Evolutionary conservation across 192 early-diverging fungal genomes (phyloP), one percentile per base, ranked within the genome.

Genomic region (Linnemannia hyalina): DNA sequence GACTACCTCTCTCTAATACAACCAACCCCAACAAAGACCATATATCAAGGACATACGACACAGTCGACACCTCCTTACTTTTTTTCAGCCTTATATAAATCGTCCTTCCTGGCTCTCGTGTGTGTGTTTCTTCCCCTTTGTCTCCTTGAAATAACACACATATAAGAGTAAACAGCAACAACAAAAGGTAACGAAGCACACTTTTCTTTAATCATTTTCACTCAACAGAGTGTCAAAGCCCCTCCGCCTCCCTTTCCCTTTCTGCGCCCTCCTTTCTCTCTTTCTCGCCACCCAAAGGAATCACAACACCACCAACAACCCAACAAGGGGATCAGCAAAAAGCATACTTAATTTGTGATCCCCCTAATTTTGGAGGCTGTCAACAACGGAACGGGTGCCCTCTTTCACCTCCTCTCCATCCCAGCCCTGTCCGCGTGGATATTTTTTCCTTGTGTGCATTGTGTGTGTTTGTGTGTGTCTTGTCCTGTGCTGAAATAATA

Each of bases 1-100:
- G 38, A 63, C 15, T 40, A 23, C 38, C 57, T 47, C 11, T 70
- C 73, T 35, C 26, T 54, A 23, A 20, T 38, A n/a, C 57, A 16
- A 40, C 38, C 54, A 26, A 36, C 26, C 32, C 18, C 40, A 68
- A 8, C 26, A 11, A 47, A 23, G 16, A 20, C 11, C 20, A 7
- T 15, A 47, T 26, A 68, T 9, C 60, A 15, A 23, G 20, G 41
- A 22, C 63, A 46, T 42, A 60, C 32, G 29, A 79, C 70, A 29
- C 22, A n/a, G 70, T 32, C 44, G 60, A n/a, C 69, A 52, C 70
- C 79, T 80, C 79, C 79, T 73, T 74, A 23, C 57, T 73, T 76
- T 76, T 76, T 76, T 41, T 4, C 54, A 35, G 44, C 44, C 16
- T 80, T 73, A 41, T 74, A 20, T 23, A 41, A 46, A 52, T 52